Percentiles rank a stretch among this genome's conserved stretches.
Conservation (phyloP, 2,329 filamentous ascomycete species). For the Chrysosporium keratinophilum region DNA sequence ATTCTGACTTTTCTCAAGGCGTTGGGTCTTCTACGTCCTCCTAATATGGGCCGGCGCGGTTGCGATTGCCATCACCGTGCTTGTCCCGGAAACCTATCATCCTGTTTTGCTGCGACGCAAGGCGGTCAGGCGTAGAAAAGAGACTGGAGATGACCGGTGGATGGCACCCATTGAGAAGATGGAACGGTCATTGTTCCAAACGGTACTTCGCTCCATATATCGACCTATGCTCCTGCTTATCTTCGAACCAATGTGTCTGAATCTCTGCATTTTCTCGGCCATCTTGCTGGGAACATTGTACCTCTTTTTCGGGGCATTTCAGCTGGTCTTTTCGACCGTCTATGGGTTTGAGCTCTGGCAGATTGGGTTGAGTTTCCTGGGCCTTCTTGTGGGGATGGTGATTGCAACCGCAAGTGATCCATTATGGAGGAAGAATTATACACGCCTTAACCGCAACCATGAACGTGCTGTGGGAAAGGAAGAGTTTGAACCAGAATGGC, state of each 20-base stretch:
- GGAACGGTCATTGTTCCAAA: constrained; percentile 54
- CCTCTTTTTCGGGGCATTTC: constrained; percentile 82
- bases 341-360: constrained; percentile 73
- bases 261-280: constrained; percentile 71
- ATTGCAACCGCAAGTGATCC: constrained; percentile 38
- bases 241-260: constrained; percentile 75
- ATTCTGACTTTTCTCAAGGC: constrained; percentile 30
- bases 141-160: constrained; percentile 69
- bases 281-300: constrained; percentile 81
- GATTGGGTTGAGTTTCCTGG: constrained; percentile 64
- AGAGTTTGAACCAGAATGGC: constrained; percentile 72
- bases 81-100: constrained; percentile 82
- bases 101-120: constrained; percentile 59
- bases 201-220: constrained; percentile 49
- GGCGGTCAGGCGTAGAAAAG: constrained; percentile 56
- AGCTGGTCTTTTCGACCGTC: constrained; percentile 62
- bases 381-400: constrained; percentile 40
- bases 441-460: constrained; percentile 32
- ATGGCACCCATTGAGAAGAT: constrained; percentile 65
- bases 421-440: constrained; percentile 38
- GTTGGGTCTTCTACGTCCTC: constrained; percentile 76
- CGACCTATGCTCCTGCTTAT: constrained; percentile 67
- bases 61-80: constrained; percentile 52
- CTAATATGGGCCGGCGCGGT: constrained; percentile 68
- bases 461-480: constrained; percentile 26